These are phyloP conservation scores for Excoecaria cochinchinensis DNA, from an alignment of 345 rosid species.

Conservation along the genomic window DNA sequence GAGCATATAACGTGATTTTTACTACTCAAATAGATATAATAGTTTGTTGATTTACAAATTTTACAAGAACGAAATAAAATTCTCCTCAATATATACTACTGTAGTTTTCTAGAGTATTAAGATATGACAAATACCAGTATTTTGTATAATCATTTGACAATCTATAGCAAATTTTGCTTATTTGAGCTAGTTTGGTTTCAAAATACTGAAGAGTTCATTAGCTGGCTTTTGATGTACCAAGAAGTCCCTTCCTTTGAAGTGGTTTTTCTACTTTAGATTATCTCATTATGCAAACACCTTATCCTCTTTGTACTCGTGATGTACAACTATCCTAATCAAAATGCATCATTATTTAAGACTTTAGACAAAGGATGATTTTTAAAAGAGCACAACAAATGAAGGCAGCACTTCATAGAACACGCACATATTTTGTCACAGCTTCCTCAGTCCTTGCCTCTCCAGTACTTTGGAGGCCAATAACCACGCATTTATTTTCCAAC, in stretches of 20 bases:
- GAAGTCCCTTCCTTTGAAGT: background rate
- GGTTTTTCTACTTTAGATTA: too few relatives aligned
- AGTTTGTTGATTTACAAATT: background rate
- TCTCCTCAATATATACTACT: background rate
- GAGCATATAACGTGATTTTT: background rate
- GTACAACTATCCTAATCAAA: background rate
- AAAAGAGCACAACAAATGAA: conserved; percentile 15
- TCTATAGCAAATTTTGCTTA: background rate
- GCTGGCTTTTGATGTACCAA: background rate
- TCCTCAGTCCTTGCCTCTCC: conserved; percentile 99
- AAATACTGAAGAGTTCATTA: background rate
- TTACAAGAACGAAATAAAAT: background rate
- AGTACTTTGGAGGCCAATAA: conserved; percentile 97
- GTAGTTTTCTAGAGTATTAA: background rate
- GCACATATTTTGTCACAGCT: conserved; percentile 95
- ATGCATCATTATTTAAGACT: background rate
- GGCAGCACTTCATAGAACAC: conserved; percentile 24
- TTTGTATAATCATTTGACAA: background rate
- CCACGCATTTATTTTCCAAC: conserved; percentile 75
- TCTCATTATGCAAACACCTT: background rate
- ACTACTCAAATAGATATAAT: background rate
- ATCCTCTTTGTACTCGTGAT: background rate
- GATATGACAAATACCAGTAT: background rate
- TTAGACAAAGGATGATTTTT: conserved; percentile 7
- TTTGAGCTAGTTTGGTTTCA: background rate